Evolutionary conservation across 805 yeast genomes (phyloP).

Genomic region (Sugiyamaella americana): DNA sequence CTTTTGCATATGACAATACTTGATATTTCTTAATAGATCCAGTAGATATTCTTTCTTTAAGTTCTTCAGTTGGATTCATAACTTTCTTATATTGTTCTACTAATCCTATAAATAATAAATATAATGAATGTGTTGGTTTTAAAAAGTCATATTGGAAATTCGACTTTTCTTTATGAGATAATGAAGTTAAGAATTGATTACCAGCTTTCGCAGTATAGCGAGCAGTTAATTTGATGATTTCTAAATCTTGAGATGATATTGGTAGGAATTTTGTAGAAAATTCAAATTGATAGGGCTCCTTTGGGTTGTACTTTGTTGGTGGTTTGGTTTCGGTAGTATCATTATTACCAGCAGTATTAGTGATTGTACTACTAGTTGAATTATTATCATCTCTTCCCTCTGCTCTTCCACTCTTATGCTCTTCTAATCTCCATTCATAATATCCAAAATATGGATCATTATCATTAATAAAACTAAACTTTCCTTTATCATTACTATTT

Average conservation of each 20-base stretch:
- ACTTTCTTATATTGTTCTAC: conserved; percentile 50
- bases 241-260: conserved; percentile 58
- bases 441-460: conserved; percentile 52
- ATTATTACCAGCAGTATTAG: conserved; percentile 3
- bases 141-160: conserved; percentile 65
- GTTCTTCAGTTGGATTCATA: conserved; percentile 24
- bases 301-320: too few relatives aligned
- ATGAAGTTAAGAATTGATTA: conserved; percentile 36
- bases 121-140: conserved; percentile 51
- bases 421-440: conserved; percentile 45
- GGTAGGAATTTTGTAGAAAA: conserved; percentile 32
- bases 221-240: conserved; percentile 68
- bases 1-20: conserved; percentile 43
- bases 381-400: conserved; percentile 5
- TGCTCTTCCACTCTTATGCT: conserved; percentile 28
- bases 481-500: conserved; percentile 38
- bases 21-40: conserved; percentile 31
- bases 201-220: conserved; percentile 60
- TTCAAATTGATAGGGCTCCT: conserved; percentile 27
- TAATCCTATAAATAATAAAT: conserved; percentile 44
- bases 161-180: conserved; percentile 29
- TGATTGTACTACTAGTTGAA: conserved; percentile 4
- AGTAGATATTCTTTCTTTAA: conserved; percentile 21
- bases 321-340: conserved; percentile 3
- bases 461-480: conserved; percentile 58